Percentiles rank a stretch among this genome's conserved stretches.
Conservation (phyloP, 306 rosid genomes). For the Fragaria ananassa region DNA sequence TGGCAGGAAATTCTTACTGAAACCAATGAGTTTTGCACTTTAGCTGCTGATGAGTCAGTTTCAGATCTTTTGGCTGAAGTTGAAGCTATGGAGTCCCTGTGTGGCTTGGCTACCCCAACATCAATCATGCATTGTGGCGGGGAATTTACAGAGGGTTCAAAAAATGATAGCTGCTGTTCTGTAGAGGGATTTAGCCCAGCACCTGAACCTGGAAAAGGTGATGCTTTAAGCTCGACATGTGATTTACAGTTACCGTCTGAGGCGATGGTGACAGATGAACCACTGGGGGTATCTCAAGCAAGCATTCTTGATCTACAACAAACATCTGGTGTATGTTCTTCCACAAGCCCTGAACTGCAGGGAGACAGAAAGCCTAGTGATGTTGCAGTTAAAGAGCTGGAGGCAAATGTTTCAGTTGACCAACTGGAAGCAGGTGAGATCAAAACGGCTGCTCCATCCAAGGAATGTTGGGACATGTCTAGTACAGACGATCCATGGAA, state of each 20-base stretch:
- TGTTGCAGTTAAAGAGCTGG: conserved; percentile 54
- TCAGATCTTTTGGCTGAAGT: conserved; percentile 98
- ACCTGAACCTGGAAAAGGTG: conserved; percentile 74
- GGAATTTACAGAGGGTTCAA: conserved; percentile 61
- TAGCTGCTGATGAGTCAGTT: conserved; percentile 72
- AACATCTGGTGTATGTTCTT: conserved; percentile 40
- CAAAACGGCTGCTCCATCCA: conserved; percentile 38
- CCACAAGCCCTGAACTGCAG: conserved; percentile 44
- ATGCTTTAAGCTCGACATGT: conserved; percentile 69
- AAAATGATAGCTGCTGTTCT: conserved; percentile 61
- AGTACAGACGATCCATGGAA: conserved; percentile 55
- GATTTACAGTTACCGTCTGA: conserved; percentile 57
- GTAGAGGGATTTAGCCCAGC: conserved; percentile 64
- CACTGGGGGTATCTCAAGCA: conserved; percentile 25
- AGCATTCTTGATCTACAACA: conserved; percentile 50
- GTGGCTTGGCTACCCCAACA: conserved; percentile 74
- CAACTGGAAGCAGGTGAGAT: conserved; percentile 48
- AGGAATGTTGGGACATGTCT: conserved; percentile 48
- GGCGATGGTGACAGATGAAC: conserved; percentile 47
- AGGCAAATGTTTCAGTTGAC: conserved; percentile 49
- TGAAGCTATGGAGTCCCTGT: conserved; percentile 92
- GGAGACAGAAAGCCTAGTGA: conserved; percentile 46
- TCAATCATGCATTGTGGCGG: conserved; percentile 63
- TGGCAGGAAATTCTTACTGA: conserved; percentile 74
- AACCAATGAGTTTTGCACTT: conserved; percentile 62